Evolutionary conservation across 129 eudicot genomes (phyloP), one percentile per base, ranked within the genome.

Genomic region (carrot (Daucus carota)): DNA sequence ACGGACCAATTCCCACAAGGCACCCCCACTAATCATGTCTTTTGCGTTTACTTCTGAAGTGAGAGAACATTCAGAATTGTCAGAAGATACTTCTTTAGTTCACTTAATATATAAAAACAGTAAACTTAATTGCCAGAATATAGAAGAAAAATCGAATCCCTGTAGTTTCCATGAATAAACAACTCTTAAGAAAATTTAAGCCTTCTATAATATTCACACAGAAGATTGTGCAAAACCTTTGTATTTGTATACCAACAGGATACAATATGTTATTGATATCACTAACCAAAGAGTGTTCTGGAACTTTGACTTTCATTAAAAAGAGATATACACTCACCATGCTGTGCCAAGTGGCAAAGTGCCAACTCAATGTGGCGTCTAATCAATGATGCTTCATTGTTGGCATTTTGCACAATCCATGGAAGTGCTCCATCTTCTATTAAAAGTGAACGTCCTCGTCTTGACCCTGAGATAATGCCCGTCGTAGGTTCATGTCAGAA

Each of bases 381-480:
- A 18, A 94, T 94, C 63, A 86, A 77, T 44, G 98, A 85, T 20
- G 97, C 92, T 72, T 94, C 98, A 32, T 87, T 94, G 79, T 94
- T 94, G 78, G 98, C 92, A 76, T 94, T 94, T 81, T 94, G 97
- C 70, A 94, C 99, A 65, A 94, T 94, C 99, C 99, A 94, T 47
- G 97, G 87, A 82, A 94, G 90, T 28, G 96, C 97, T 40, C 99
- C 97, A 70, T 94, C 97, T 82, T 94, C 99, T 80, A 94, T 84
- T 77, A 94, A 78, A 65, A 91, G 80, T n/a, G 97, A 94, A 66
- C 90, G 86, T 40, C 86, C 87, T 42, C 77, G 40, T 83, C 86
- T 89, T 62, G 83, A 75, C 76, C 96, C 99, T 93, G 79, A 40
- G 40, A 80, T 33, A 16, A 45, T 46, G 46, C 54, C 73, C 48